Base-by-base conservation (phyloP, 2,329 filamentous ascomycete species). In the Torrubiella hemipterigena region DNA sequence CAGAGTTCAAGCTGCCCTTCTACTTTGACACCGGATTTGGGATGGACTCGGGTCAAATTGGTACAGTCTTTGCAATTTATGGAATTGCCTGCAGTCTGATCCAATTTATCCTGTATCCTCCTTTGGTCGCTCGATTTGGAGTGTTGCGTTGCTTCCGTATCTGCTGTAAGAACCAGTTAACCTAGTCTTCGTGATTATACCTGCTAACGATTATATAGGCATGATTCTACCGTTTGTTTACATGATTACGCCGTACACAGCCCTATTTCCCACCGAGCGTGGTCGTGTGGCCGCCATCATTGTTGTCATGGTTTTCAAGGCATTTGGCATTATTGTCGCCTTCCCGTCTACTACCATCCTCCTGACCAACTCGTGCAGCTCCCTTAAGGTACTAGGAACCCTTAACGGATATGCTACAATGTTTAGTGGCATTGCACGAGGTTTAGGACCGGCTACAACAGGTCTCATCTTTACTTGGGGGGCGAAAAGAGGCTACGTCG, bases 341-440 rank as follows among this genome's bases (percentile, higher is more conserved):
- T 95, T 95, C 51, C 89, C 91, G 0, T 91, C 83, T 46, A 79
- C 73, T 17, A 93, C 84, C 6, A 95, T 96, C 43, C 65, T 96
- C 29, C 69, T 96, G 22, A 95, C 87, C 17, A 95, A 95, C 56
- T 84, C 79, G 8, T 85, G 85, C 5, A 58, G 67, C 1, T 86
- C 79, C 33, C 60, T 94, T 12, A 45, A 43, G 26, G 72, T 93
- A 8, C 68, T 96, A 5, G 87, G 86, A 2, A 95, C 87, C 0
- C 59, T 96, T 33, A 96, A 96, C 47, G 91, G 89, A 3, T 76
- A 94, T 38, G 87, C 85, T 0, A 94, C 87, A 0, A 81, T 79
- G 34, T 74, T 87, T 20, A 80, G 77, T 40, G 86, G 83, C 1
- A 54, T 95, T 5, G 89, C 87, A 2, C 65, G 87, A 29, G 87